Percentiles rank a stretch among this genome's conserved stretches.
Evolutionary conservation across 495 filamentous ascomycete genomes (phyloP).

Genomic region (Hypoxylon crocopeplum): DNA sequence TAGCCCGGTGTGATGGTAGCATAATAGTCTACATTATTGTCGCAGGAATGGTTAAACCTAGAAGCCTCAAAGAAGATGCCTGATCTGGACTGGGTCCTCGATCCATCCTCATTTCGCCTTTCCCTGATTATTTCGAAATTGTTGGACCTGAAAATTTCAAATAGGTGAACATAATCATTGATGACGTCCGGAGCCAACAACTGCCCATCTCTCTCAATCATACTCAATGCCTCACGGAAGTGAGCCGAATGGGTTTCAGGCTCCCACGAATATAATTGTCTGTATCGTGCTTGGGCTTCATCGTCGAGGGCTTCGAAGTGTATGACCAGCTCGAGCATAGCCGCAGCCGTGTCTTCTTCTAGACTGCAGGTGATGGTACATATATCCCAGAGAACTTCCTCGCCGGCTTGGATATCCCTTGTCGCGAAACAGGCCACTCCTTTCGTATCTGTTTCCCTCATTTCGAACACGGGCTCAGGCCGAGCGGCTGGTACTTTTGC

Average conservation of each 20-base stretch:
- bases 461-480: not conserved
- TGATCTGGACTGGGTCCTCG: not conserved
- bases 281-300: not conserved
- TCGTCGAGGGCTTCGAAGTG: not conserved
- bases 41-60: constrained; percentile 28
- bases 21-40: constrained; percentile 7
- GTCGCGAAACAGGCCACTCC: constrained; percentile 18
- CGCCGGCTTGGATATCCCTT: constrained; percentile 18
- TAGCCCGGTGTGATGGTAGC: not conserved
- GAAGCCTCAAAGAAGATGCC: constrained; percentile 11
- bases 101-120: not conserved
- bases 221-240: too few species aligned
- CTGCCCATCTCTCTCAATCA: too few species aligned
- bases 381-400: constrained; percentile 12
- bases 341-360: too few species aligned
- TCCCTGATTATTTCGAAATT: constrained; percentile 3
- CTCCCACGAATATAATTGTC: not conserved
- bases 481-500: not conserved
- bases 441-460: not conserved
- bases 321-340: too few species aligned
- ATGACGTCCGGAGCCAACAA: too few species aligned
- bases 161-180: not conserved
- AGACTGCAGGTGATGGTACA: too few species aligned
- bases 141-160: not conserved
- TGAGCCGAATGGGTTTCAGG: too few species aligned